Conservation (phyloP, 202 grass and related monocot genomes). For the Hordeum pubiflorum region DNA sequence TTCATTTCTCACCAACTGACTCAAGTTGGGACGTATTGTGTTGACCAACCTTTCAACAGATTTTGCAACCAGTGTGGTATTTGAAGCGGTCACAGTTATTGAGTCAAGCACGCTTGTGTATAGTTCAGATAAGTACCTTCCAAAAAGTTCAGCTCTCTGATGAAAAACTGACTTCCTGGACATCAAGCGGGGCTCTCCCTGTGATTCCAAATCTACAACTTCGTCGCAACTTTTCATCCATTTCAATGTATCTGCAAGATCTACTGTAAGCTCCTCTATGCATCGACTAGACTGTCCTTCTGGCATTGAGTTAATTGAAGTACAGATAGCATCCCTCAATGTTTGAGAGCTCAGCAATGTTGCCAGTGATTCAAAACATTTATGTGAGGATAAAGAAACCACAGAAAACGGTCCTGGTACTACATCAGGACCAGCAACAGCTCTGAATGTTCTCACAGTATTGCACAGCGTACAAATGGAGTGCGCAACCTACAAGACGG, state of each 20-base stretch:
- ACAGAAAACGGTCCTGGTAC: conserved; percentile 39
- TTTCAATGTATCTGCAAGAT: conserved; percentile 60
- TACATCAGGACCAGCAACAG: conserved; percentile 33
- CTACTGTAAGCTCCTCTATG: conserved; percentile 63
- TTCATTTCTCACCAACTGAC: conserved; percentile 48
- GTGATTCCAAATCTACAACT: conserved; percentile 22
- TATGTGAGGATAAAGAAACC: conserved; percentile 46
- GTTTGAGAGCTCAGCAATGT: conserved; percentile 45
- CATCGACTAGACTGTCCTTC: conserved; percentile 79
- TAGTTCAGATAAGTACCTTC: conserved; percentile 69
- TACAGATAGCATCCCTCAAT: conserved; percentile 48
- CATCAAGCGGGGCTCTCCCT: conserved; percentile 3
- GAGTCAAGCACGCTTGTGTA: conserved; percentile 63
- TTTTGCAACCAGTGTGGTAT: conserved; percentile 40
- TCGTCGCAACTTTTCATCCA: conserved; percentile 46
- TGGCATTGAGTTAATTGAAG: conserved; percentile 77
- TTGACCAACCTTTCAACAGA: conserved; percentile 69
- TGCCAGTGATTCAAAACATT: conserved; percentile 60
- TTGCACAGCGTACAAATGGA: conserved; percentile 66
- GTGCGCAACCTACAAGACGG: conserved; percentile 54
- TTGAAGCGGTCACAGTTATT: conserved; percentile 42
- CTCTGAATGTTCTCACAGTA: conserved; percentile 64
- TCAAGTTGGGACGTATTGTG: conserved; percentile 53
- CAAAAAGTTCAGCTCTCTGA: conserved; percentile 60
- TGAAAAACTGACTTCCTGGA: conserved; percentile 29